Evolutionary conservation across 768 basidiomycete genomes (phyloP).

Genomic region (Auricularia cornea): DNA sequence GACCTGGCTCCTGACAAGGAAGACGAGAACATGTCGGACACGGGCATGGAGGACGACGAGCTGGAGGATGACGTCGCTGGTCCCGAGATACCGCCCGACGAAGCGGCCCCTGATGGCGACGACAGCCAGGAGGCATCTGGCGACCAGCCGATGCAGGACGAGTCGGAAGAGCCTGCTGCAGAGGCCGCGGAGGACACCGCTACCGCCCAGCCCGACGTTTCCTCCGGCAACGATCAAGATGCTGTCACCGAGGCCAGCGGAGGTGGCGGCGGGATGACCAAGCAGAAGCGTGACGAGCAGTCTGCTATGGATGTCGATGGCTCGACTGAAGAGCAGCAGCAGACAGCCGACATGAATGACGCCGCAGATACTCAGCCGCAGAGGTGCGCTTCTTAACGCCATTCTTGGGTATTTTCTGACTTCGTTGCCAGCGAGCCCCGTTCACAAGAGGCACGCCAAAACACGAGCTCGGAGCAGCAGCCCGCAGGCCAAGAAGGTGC

Average conservation of each 20-base stretch:
- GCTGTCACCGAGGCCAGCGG: conserved; percentile 3
- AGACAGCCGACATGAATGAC: neutral
- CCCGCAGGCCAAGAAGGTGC: conserved; percentile 4
- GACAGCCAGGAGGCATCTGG: conserved; percentile 12
- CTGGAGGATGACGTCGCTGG: conserved; percentile 21
- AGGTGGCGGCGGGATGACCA: conserved; percentile 6
- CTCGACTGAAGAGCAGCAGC: neutral
- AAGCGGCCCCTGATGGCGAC: conserved; percentile 19
- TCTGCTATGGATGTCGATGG: neutral
- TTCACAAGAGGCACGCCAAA: too few species aligned
- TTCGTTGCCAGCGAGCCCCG: too few species aligned
- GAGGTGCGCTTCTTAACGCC: neutral
- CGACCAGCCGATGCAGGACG: conserved; percentile 10
- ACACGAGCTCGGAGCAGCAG: too few species aligned
- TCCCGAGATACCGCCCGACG: conserved; percentile 7
- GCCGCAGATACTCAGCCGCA: neutral
- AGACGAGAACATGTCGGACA: conserved; percentile 18
- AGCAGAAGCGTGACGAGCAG: neutral
- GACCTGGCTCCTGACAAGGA: conserved; percentile 41
- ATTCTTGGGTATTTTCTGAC: too few species aligned
- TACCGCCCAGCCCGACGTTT: conserved; percentile 36
- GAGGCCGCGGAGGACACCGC: conserved; percentile 26
- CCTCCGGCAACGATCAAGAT: conserved; percentile 30
- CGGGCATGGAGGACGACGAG: conserved; percentile 30
- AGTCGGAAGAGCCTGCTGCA: conserved; percentile 7